Base-by-base conservation (phyloP, 164 flowering plant genomes). In the Magnolia changhungtana region DNA sequence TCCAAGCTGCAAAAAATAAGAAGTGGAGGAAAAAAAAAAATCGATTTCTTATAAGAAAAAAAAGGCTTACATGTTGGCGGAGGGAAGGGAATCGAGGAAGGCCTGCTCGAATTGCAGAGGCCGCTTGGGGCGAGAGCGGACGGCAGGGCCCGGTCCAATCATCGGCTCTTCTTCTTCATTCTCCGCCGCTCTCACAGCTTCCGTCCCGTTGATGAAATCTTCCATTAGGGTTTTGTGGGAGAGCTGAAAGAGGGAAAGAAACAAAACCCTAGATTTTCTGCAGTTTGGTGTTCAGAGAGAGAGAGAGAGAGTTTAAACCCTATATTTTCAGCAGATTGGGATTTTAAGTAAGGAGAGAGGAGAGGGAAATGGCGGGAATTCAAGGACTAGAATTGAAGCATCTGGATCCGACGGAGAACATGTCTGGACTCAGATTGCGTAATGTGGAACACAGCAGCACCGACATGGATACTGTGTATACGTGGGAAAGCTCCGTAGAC, bases 91-190 rank as follows among this genome's bases (percentile, higher is more conserved):
- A 76, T 93, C 94, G 74, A 96, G 97, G 79, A 88, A 96, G 8
- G 98, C 90, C 49, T 94, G 92, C 84, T 96, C 99, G 87, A 96
- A 96, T 80, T 96, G 92, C 79, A 96, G 90, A 23, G 99, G 98
- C 11, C 98, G 98, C 80, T 96, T 96, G 31, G 71, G 87, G 1
- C 91, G 91, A 70, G 89, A 55, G 18, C 77, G 88, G 31, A 91
- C 90, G 0, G 92, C 92, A 1, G 96, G 97, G 19, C 90, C 95
- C 0, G 99, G 99, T 13, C 99, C 99, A 4, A 93, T 74, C 18
- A 82, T 7, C 24, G 83, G 80, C 72, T 88, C 97, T 11, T 86
- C 96, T 21, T 83, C 96, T 51, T 7, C 72, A 31, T 79, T 84
- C 50, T 19, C 63, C 55, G 73, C 31, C 66, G 69, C 50, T 3